These are phyloP conservation scores for Lagerstroemia speciosa DNA, from an alignment of 345 rosid species.

Conservation along the genomic window DNA sequence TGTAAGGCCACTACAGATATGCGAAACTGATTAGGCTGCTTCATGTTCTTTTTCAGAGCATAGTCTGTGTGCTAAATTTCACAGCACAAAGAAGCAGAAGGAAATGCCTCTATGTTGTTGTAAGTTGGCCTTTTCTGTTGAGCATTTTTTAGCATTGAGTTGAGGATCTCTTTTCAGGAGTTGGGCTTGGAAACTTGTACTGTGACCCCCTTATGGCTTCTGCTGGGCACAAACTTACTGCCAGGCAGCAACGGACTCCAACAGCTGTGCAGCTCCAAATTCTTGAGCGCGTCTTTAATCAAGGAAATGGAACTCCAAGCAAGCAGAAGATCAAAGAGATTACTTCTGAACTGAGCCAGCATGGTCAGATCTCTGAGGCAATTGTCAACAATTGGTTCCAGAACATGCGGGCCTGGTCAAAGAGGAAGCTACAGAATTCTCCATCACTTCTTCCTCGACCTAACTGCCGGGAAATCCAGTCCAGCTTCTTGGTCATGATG, in stretches of 20 bases:
- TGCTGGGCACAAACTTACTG: constrained; percentile 69
- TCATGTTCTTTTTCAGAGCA: background rate
- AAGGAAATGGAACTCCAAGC: constrained; percentile 95
- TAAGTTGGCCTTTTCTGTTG: background rate
- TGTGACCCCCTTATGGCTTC: constrained; percentile 59
- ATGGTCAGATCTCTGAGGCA: constrained; percentile 83
- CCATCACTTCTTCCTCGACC: background rate
- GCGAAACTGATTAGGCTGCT: background rate
- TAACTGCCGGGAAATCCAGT: background rate
- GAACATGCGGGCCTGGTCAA: constrained; percentile 90
- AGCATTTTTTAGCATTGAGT: too few species aligned
- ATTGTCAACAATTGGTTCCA: constrained; percentile 98
- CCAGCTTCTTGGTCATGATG: background rate
- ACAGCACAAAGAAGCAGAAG: background rate
- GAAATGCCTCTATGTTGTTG: background rate
- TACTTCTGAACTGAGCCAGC: constrained; percentile 84
- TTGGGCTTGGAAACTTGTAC: constrained; percentile 58
- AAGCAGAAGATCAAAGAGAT: constrained; percentile 96
- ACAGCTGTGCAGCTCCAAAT: constrained; percentile 87
- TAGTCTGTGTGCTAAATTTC: background rate
- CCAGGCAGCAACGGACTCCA: constrained; percentile 98
- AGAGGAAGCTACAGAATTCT: constrained; percentile 62
- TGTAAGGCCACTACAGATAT: background rate
- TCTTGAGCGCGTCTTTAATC: constrained; percentile 79
- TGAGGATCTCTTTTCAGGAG: constrained; percentile 35